Conservation (phyloP, 805 yeast species). For the Nakazawaea wickerhamii region DNA sequence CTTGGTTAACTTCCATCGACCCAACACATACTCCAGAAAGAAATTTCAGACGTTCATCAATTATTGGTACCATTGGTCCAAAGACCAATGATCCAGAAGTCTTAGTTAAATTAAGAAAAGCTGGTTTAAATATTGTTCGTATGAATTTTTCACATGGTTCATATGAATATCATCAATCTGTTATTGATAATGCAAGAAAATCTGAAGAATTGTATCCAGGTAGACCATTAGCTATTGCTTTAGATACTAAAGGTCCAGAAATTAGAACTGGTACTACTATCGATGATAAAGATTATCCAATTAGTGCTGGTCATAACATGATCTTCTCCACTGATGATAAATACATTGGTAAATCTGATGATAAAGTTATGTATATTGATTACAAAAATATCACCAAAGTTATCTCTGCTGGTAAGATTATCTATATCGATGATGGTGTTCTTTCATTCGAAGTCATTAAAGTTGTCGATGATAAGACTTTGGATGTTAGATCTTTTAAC, state of each 20-base stretch:
- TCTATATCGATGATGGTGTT: conserved; percentile 97
- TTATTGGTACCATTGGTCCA: conserved; percentile 99
- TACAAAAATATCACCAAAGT: conserved; percentile 96
- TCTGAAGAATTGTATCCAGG: conserved; percentile 88
- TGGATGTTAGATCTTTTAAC: conserved; percentile 85
- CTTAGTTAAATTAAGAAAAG: conserved; percentile 84
- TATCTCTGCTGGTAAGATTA: conserved; percentile 78
- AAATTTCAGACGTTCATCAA: conserved; percentile 87
- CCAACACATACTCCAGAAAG: conserved; percentile 68
- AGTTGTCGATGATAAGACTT: conserved; percentile 70
- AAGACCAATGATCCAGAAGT: conserved; percentile 88
- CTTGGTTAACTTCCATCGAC: conserved; percentile 82
- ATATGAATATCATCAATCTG: conserved; percentile 95
- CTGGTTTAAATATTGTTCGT: conserved; percentile 96
- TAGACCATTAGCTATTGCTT: conserved; percentile 96
- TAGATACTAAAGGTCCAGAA: conserved; percentile 99
- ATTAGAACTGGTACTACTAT: conserved; percentile 96
- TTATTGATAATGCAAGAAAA: conserved; percentile 92
- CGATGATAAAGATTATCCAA: conserved; percentile 75
- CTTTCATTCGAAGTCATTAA: conserved; percentile 89
- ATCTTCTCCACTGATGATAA: conserved; percentile 85
- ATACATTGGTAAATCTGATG: conserved; percentile 68
- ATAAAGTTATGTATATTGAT: conserved; percentile 81
- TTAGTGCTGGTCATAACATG: conserved; percentile 84
- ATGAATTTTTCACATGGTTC: conserved; percentile 99